Base-by-base conservation (phyloP, 208 protist genomes). In the Porcisia deanei region DNA sequence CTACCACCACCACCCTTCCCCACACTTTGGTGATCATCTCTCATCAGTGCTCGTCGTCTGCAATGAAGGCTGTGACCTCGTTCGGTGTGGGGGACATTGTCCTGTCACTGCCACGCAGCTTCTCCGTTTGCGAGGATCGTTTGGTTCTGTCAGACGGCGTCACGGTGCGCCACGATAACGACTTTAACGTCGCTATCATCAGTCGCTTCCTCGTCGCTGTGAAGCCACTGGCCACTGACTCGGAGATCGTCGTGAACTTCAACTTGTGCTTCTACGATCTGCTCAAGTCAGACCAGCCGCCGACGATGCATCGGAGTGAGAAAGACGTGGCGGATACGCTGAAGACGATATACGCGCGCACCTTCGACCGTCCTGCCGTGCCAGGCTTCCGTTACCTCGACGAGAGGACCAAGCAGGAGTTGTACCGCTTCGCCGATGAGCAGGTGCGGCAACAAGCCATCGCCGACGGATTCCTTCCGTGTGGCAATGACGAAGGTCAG, bases 141-240 rank as follows among this genome's bases (percentile, higher is more conserved):
- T 82, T 96, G 18, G 55, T 89, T 12, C 84, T 96, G 30, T 70
- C 86, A 34, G 87, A 88, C 47, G 88, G 83, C 39, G 72, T 77
- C 49, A 78, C 73, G 16, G 71, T 93, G 0, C 79, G 61, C n/a
- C 88, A 94, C 73, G 75, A 73, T 41, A 73, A 79, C 6, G 55
- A 85, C 47, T 94, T 92, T 64, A 96, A 96, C 75, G 92, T 84
- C 54, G 88, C 88, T 47, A 83, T 96, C 71, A 89, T 96, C 82
- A 91, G 85, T 72, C 81, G 88, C 79, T 96, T 94, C 61, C 75
- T 96, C 67, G 86, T 94, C 49, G 88, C 92, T 30, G 77, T 85
- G 43, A 76, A 86, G 68, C 68, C 83, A 9, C 57, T 94, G 49
- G 25, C 22, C 39, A 68, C 16, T 37, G 90, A 84, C 61, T 82